Percentiles rank a stretch among this genome's conserved stretches.
Conservation (phyloP, 495 filamentous ascomycete species). For the Hypoxylon subgilvum region DNA sequence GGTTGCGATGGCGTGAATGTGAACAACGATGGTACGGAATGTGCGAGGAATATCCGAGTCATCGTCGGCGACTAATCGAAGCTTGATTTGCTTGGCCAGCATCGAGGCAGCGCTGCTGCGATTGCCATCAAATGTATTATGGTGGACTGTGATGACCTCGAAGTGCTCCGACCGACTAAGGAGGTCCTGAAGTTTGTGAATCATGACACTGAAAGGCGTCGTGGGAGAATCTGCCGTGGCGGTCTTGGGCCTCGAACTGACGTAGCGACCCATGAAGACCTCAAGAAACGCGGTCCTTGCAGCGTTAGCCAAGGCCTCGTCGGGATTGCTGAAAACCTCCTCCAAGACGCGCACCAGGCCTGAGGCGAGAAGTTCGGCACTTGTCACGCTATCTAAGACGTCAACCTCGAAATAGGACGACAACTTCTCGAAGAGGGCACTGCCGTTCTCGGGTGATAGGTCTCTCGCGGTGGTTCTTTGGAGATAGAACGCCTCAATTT, state of each 20-base stretch:
- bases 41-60: constrained; percentile 82
- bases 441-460: constrained; percentile 57
- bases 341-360: constrained; percentile 84
- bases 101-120: constrained; percentile 92
- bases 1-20: constrained; percentile 96
- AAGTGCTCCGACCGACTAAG: constrained; percentile 97
- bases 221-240: constrained; percentile 67
- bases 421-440: constrained; percentile 73
- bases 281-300: constrained; percentile 86
- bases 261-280: constrained; percentile 85
- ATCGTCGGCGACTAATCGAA: constrained; percentile 89
- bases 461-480: constrained; percentile 52
- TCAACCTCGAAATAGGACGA: constrained; percentile 90
- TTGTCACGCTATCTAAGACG: constrained; percentile 90
- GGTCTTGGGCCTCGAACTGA: constrained; percentile 66
- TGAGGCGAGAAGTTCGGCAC: constrained; percentile 89
- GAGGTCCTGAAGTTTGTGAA: constrained; percentile 93
- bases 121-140: constrained; percentile 89
- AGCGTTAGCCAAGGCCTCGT: constrained; percentile 58
- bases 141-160: constrained; percentile 93
- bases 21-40: constrained; percentile 94
- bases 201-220: constrained; percentile 88
- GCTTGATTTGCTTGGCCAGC: constrained; percentile 92
- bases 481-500: constrained; percentile 73
- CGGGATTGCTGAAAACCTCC: constrained; percentile 76